Evolutionary conservation across 1,284 basidiomycete genomes (phyloP), one percentile per base, ranked within the genome.

Genomic region (Pseudozyma flocculosa): DNA sequence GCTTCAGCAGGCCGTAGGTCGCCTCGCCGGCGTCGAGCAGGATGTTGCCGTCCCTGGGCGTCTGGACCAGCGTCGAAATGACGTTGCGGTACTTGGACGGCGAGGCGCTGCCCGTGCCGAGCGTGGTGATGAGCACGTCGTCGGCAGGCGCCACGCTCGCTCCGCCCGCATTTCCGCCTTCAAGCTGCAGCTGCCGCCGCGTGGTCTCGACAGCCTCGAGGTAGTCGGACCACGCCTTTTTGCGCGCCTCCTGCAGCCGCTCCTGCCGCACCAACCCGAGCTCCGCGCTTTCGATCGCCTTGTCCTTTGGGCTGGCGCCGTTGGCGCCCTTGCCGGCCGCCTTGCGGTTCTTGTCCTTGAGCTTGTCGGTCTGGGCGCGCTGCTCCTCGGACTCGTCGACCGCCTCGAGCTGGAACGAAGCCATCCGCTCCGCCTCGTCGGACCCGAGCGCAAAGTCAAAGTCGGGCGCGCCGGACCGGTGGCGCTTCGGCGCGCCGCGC

Each of bases 1-100:
- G 84, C 4, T 83, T 82, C 9, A 97, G 82, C 73, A 97, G 92
- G 2, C 92, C 92, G 81, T 88, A 88, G 0, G 93, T 93, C 0
- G 90, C 90, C 78, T 97, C 93, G 0, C 93, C 93, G 1, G 84
- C 84, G 68, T 97, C 94, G 3, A 97, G 83, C n/a, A 97, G 80
- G 23, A 96, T 60, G 54, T 60, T 72, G 21, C 70, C 72, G 2
- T 53, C 54, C 11, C 43, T 48, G 8, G 72, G 73, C 7, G 70
- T 54, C 30, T 73, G 60, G 18, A 76, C 56, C 14, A 78, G 56
- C 23, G 74, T 78, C 41, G 66, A 67, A 30, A 69, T 67, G 41
- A 78, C 73, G 41, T 75, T 75, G 41, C 75, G 63, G 44, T 76
- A 74, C 55, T 75, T 76, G 39, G 84, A 88, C 0, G 92, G 90